Evolutionary conservation across 306 rosid genomes (phyloP).

Genomic region (Castanospermum australe): DNA sequence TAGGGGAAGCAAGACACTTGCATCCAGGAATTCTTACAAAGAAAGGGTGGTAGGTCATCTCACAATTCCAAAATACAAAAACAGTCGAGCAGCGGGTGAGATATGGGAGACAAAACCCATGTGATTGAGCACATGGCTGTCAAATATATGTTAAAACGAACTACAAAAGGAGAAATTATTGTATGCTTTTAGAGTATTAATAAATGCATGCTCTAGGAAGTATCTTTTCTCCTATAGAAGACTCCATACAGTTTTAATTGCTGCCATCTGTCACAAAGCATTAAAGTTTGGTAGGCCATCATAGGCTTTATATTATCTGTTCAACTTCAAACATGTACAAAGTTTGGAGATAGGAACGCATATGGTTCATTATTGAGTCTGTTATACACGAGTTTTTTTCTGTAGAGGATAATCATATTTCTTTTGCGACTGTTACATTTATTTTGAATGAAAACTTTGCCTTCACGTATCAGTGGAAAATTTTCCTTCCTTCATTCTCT

Average conservation of each 20-base stretch:
- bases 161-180: too few species aligned
- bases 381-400: background rate
- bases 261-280: background rate
- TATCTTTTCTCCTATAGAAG: too few species aligned
- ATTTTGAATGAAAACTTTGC: conserved; percentile 21
- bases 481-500: background rate
- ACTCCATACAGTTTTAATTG: background rate
- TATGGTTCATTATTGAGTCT: background rate
- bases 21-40: conserved; percentile 77
- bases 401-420: background rate
- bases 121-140: background rate
- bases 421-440: background rate
- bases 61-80: conserved; percentile 62
- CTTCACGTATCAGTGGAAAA: background rate
- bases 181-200: too few species aligned
- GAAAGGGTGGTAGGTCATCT: conserved; percentile 87
- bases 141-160: background rate
- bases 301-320: background rate
- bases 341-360: background rate
- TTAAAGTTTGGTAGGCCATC: background rate
- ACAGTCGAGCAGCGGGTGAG: conserved; percentile 64
- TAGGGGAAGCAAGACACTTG: conserved; percentile 50
- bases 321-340: background rate
- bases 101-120: background rate
- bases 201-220: too few species aligned